phyloP scores from a whole-genome alignment of 1,139 yeast species.

The Yamadazyma atmosphaerica region DNA sequence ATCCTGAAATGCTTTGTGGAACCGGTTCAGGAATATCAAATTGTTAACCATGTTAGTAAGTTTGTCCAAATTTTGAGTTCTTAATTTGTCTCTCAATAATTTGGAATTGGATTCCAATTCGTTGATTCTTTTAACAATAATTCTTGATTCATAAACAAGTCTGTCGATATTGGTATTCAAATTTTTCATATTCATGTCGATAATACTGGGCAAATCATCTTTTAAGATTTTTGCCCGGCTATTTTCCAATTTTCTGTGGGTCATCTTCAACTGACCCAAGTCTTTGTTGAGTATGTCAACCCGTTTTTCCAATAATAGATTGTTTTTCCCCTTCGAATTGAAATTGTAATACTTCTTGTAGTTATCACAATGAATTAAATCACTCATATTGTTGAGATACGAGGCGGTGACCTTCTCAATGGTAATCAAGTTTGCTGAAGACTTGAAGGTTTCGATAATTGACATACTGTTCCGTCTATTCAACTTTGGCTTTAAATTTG shows the following conservation, averaged over 20 bases:
- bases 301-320: conserved; percentile 20
- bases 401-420: conserved; percentile 25
- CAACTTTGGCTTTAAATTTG: conserved; percentile 4
- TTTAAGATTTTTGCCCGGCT: conserved; percentile 32
- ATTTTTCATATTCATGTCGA: conserved; percentile 56
- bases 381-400: conserved; percentile 25
- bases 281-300: conserved; percentile 34
- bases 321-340: conserved; percentile 3
- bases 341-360: conserved; percentile 16
- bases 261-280: conserved; percentile 29
- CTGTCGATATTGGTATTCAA: conserved; percentile 73
- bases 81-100: conserved; percentile 44
- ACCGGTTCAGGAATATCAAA: conserved; percentile 36
- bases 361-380: conserved; percentile 22
- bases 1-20: conserved; percentile 32
- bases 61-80: conserved; percentile 29
- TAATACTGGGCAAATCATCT: conserved; percentile 31
- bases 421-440: conserved; percentile 13
- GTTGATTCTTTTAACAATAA: conserved; percentile 67
- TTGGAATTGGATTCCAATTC: conserved; percentile 74
- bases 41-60: conserved; percentile 33
- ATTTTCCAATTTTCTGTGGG: conserved; percentile 28
- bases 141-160: conserved; percentile 74
- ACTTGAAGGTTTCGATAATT: conserved; percentile 3
- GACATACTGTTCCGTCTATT: conserved; percentile 11